Conservation (phyloP, 2,329 filamentous ascomycete genomes). For the Paradendryphiella salina region DNA sequence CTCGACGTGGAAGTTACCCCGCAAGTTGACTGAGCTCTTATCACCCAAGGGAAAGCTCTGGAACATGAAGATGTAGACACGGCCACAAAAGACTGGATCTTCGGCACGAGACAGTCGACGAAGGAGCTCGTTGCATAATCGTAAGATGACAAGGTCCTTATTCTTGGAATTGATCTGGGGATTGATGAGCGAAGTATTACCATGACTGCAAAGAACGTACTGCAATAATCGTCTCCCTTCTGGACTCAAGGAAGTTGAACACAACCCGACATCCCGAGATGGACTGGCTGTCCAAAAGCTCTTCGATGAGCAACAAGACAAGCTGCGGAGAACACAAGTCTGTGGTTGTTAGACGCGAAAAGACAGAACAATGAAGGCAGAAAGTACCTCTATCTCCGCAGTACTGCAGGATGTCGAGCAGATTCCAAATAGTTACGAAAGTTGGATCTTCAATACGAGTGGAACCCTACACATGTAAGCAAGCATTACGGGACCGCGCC, state of each 20-base stretch:
- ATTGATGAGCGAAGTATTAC: constrained; percentile 26
- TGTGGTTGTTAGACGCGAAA: constrained; percentile 26
- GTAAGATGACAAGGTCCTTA: constrained; percentile 86
- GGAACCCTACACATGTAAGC: constrained; percentile 60
- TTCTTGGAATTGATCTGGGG: constrained; percentile 52
- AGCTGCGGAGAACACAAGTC: constrained; percentile 73
- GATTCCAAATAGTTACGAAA: constrained; percentile 87
- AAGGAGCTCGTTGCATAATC: constrained; percentile 94
- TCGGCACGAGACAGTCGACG: constrained; percentile 91
- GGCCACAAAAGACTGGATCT: constrained; percentile 94
- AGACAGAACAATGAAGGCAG: constrained; percentile 37
- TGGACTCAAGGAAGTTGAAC: constrained; percentile 93
- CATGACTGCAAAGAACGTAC: constrained; percentile 50
- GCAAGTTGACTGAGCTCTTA: constrained; percentile 93
- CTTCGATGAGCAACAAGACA: constrained; percentile 88
- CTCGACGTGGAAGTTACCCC: constrained; percentile 93
- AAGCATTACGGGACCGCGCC: neutral
- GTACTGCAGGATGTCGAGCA: constrained; percentile 87
- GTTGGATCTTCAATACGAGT: constrained; percentile 74
- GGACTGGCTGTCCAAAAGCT: constrained; percentile 93
- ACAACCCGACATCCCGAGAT: constrained; percentile 88
- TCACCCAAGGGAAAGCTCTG: constrained; percentile 96
- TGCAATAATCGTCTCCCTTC: constrained; percentile 83
- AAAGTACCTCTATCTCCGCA: constrained; percentile 76
- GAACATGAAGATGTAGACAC: constrained; percentile 98